Percentiles rank a stretch among this genome's conserved stretches.
Evolutionary conservation across 2,329 filamentous ascomycete species (phyloP).

Genomic region (Penicillium sp.): DNA sequence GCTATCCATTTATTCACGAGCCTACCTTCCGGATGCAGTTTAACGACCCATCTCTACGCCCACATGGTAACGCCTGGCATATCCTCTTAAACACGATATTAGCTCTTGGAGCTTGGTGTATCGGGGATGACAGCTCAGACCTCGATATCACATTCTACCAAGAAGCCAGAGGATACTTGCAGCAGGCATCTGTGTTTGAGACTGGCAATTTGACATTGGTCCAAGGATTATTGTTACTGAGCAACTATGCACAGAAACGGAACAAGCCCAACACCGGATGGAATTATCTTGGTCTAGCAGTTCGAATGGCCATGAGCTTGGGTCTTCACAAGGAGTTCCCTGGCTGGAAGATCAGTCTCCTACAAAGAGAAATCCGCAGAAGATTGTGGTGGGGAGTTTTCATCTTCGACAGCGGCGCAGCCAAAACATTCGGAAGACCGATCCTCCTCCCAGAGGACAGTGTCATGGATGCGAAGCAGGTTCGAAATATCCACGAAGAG

Average conservation of each 20-base stretch:
- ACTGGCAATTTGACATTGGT: conserved; percentile 52
- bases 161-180: conserved; percentile 48
- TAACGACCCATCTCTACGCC: conserved; percentile 45
- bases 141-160: conserved; percentile 49
- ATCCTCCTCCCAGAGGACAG: conserved; percentile 48
- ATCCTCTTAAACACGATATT: conserved; percentile 49
- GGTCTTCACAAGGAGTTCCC: conserved; percentile 54
- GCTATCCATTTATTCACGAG: conserved; percentile 52
- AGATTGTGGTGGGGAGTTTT: conserved; percentile 47
- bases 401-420: conserved; percentile 52
- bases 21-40: conserved; percentile 50
- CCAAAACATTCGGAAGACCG: conserved; percentile 52
- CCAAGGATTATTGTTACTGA: conserved; percentile 49
- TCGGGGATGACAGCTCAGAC: conserved; percentile 42
- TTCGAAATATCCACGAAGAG: conserved; percentile 48
- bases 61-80: conserved; percentile 46
- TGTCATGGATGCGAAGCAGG: conserved; percentile 47
- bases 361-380: conserved; percentile 44
- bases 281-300: conserved; percentile 51
- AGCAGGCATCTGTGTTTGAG: conserved; percentile 49
- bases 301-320: conserved; percentile 52
- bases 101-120: conserved; percentile 49
- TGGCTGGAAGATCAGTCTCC: conserved; percentile 47
- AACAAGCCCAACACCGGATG: conserved; percentile 54
- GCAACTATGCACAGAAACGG: conserved; percentile 53